A percentile compares a stretch with the other conserved stretches of the same genome.
Conservation (phyloP, 495 filamentous ascomycete species). For the Penicillium bovifimosum region DNA sequence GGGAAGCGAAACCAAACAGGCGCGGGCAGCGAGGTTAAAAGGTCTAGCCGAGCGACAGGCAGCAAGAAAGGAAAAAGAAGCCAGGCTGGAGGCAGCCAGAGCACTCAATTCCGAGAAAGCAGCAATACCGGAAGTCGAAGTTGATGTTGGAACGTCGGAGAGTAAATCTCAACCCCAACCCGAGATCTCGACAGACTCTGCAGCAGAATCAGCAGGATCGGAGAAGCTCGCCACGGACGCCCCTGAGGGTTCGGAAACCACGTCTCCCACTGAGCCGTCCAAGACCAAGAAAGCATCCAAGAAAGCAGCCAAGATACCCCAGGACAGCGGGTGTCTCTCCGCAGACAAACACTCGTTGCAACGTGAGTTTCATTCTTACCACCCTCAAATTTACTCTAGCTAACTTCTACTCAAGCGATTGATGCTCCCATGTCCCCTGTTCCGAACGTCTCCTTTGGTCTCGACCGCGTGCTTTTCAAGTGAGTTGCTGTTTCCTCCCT, state of each 20-base stretch:
- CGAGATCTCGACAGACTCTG: background rate
- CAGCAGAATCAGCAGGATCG: background rate
- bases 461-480: conserved; percentile 93
- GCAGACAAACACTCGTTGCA: conserved; percentile 7
- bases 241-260: background rate
- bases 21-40: background rate
- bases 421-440: conserved; percentile 53
- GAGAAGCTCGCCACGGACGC: background rate
- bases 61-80: background rate
- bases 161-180: background rate
- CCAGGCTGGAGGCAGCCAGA: background rate
- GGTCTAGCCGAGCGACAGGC: too few relatives aligned
- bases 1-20: too few relatives aligned
- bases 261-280: background rate
- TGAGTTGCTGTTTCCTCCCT: conserved; percentile 20
- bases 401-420: conserved; percentile 39
- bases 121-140: background rate
- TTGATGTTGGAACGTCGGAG: background rate
- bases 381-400: background rate
- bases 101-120: too few relatives aligned
- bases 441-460: conserved; percentile 66
- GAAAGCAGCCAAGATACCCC: too few relatives aligned
- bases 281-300: background rate
- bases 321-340: conserved; percentile 13
- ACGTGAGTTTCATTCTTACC: conserved; percentile 14